Evolutionary conservation across 768 basidiomycete species (phyloP).

Genomic region (Artomyces pyxidatus): DNA sequence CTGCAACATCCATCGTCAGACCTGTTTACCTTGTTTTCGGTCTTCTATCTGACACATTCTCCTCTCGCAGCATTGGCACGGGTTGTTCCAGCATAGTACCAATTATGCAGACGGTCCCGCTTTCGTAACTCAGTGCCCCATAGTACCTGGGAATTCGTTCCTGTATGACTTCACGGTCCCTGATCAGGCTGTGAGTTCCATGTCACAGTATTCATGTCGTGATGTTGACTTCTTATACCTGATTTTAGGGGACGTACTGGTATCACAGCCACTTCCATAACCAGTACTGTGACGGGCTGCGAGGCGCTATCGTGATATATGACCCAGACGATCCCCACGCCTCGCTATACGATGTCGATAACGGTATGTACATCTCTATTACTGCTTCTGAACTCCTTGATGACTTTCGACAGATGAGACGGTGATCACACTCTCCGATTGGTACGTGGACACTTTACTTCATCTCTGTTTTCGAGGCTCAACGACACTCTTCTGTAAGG

Average conservation of each 20-base stretch:
- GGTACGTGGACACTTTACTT: slow-evolving; percentile 24
- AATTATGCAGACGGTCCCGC: slow-evolving; percentile 11
- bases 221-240: no score
- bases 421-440: slow-evolving; percentile 43
- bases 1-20: slow-evolving; percentile 10
- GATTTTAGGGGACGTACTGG: slow-evolving; percentile 23
- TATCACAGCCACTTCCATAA: slow-evolving; percentile 16
- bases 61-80: slow-evolving; percentile 18
- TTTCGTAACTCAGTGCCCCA: slow-evolving; percentile 18
- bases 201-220: not conserved
- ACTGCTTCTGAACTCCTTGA: slow-evolving; percentile 3
- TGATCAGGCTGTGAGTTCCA: slow-evolving; percentile 5
- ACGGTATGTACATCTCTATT: slow-evolving; percentile 20
- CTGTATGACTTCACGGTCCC: slow-evolving; percentile 9
- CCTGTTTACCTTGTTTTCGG: no score
- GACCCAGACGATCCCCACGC: slow-evolving; percentile 33
- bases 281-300: slow-evolving; percentile 30
- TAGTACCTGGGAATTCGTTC: slow-evolving; percentile 8
- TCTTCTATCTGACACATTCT: not conserved
- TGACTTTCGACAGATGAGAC: slow-evolving; percentile 25
- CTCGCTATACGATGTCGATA: slow-evolving; percentile 33
- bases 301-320: slow-evolving; percentile 31
- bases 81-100: slow-evolving; percentile 14
- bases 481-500: not conserved
- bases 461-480: not conserved